A percentile compares a stretch with the other conserved stretches of the same genome.
phyloP scores from a whole-genome alignment of 23 red algal species.

The Cyanidiococcus yangmingshanensis region DNA sequence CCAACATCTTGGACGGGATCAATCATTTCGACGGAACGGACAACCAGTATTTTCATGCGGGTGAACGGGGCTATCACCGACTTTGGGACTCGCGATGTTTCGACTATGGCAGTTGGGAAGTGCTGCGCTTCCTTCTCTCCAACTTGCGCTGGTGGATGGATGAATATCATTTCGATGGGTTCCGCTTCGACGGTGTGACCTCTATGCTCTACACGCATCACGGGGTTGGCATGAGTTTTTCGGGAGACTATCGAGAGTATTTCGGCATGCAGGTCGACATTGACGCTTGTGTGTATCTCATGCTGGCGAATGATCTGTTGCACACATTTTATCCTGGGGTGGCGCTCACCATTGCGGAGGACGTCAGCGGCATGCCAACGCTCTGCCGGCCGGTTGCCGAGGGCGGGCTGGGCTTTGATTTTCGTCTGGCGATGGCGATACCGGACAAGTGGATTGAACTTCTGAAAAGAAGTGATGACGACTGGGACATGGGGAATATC shows the following conservation, averaged over 20 bases:
- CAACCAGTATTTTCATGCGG: conserved; percentile 93
- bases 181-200: conserved; percentile 99
- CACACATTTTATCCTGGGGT: conserved; percentile 61
- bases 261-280: conserved; percentile 95
- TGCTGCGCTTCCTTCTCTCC: conserved; percentile 82
- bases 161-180: conserved; percentile 99
- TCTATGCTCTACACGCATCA: conserved; percentile 93
- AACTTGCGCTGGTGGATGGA: conserved; percentile 96
- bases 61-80: conserved; percentile 71
- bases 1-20: conserved; percentile 90
- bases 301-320: conserved; percentile 83
- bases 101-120: conserved; percentile 98
- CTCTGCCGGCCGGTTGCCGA: conserved; percentile 71
- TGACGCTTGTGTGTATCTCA: conserved; percentile 95
- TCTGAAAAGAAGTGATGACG: conserved; percentile 87
- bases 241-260: conserved; percentile 79
- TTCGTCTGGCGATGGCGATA: conserved; percentile 85
- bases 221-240: conserved; percentile 74
- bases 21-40: conserved; percentile 96
- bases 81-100: conserved; percentile 87
- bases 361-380: conserved; percentile 97
- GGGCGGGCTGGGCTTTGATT: conserved; percentile 97
- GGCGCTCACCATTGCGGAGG: conserved; percentile 78
- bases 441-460: conserved; percentile 97
- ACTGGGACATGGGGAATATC: conserved; percentile 98